Base-by-base conservation (phyloP, 345 rosid genomes). In the Camelina neglecta region DNA sequence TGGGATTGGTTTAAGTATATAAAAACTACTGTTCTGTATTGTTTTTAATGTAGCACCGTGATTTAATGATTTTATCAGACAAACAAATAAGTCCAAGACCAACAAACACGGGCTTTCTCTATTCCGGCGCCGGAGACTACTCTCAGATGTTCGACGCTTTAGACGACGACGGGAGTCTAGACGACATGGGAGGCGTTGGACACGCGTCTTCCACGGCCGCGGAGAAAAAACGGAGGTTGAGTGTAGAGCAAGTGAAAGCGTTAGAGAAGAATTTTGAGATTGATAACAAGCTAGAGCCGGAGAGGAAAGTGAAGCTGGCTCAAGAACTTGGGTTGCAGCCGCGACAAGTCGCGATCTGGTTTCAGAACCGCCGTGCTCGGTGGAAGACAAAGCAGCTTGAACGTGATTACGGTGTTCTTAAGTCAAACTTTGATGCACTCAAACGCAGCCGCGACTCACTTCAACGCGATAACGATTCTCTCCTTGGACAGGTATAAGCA, bases 321-420 rank as follows among this genome's bases (percentile, higher is more conserved):
- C 90, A 83, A 75, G 96, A 92, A 70, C 89, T 92, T n/a, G 90
- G 84, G 2, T 51, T 92, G 75, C 96, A 92, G 41, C 97, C 97
- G 0, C 83, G 97, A 18, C 97, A 92, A 75, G 93, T 92, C 0
- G 97, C 97, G 16, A 90, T 92, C 26, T 92, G 97, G 97, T 92
- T 90, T 80, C 97, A 92, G 53, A 91, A 91, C 82, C 90, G 95
- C 38, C 91, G 97, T 36, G 97, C 97, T 9, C 79, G 97, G 4
- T 92, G 97, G 96, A 92, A 92, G 75, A 90, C 96, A 74, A 92
- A 92, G 81, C 96, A 92, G 53, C 81, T 92, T 33, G 93, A 92
- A 75, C 81, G 90, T 65, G 97, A 92, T 64, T 92, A 86, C 7
- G 85, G 83, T 12, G 68, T 77, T 63, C 88, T 92, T 3, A 88